Conservation (phyloP, 2,329 filamentous ascomycete species). For the Orbilia blumenaviensis region DNA sequence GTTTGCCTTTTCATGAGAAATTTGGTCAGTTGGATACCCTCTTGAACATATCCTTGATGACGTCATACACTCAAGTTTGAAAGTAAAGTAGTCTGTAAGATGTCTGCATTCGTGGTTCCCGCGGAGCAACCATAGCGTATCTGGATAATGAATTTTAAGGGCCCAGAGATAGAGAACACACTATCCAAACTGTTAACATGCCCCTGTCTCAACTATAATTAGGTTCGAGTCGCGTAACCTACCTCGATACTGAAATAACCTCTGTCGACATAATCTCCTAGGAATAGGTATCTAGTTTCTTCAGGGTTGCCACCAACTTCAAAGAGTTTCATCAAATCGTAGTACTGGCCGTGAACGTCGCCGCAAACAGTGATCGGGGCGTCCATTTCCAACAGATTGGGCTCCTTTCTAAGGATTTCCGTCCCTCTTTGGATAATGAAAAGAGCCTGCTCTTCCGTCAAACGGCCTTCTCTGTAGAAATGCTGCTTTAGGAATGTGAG, state of each 20-base stretch:
- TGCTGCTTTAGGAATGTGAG: slow-evolving; percentile 96
- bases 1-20: slow-evolving; percentile 67
- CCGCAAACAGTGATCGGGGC: slow-evolving; percentile 98
- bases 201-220: neutral
- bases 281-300: slow-evolving; percentile 94
- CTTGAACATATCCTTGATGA: neutral
- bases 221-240: slow-evolving; percentile 54
- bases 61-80: slow-evolving; percentile 89
- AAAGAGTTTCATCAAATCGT: slow-evolving; percentile 99
- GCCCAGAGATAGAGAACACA: slow-evolving; percentile 98
- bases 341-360: slow-evolving; percentile 98
- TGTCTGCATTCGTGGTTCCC: slow-evolving; percentile 99
- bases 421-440: slow-evolving; percentile 92
- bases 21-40: slow-evolving; percentile 8
- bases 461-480: slow-evolving; percentile 94
- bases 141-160: slow-evolving; percentile 98
- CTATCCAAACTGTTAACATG: slow-evolving; percentile 62
- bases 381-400: slow-evolving; percentile 98
- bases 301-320: slow-evolving; percentile 96
- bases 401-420: slow-evolving; percentile 85
- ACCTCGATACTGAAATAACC: slow-evolving; percentile 98
- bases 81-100: slow-evolving; percentile 99
- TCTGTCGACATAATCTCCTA: slow-evolving; percentile 97
- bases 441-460: slow-evolving; percentile 96
- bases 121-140: slow-evolving; percentile 94